phyloP scores from a whole-genome alignment of 768 basidiomycete genomes.

The Suillus paluster region DNA sequence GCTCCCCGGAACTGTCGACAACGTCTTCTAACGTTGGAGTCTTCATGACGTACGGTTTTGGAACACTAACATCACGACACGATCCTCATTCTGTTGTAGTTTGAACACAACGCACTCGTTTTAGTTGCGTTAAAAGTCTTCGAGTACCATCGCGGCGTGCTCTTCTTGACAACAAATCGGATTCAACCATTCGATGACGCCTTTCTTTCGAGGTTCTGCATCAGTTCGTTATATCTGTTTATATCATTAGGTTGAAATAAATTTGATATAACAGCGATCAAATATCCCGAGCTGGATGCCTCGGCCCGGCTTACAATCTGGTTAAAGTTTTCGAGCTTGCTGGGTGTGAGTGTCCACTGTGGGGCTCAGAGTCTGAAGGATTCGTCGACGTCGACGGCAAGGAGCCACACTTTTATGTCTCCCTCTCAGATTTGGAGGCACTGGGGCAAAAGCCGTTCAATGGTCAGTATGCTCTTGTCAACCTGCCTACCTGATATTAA shows the following conservation, averaged over 20 bases:
- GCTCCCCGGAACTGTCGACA: conserved; percentile 60
- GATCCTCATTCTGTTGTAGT: conserved; percentile 7
- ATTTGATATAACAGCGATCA: conserved; percentile 19
- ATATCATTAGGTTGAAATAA: not conserved
- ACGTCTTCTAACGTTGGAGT: conserved; percentile 39
- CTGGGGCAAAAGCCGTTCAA: conserved; percentile 33
- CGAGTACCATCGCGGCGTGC: conserved; percentile 63
- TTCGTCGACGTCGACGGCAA: conserved; percentile 11
- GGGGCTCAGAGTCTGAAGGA: conserved; percentile 7
- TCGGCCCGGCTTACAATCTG: conserved; percentile 25
- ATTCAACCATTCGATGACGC: conserved; percentile 57
- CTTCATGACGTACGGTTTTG: conserved; percentile 41
- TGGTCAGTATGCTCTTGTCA: conserved; percentile 15
- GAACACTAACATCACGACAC: not conserved
- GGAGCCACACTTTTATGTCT: conserved; percentile 12
- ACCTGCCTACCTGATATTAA: not conserved
- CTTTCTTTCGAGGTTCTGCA: conserved; percentile 69
- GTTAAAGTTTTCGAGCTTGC: conserved; percentile 30
- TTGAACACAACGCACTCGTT: conserved; percentile 73
- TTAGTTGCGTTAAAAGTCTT: conserved; percentile 67
- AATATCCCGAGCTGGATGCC: conserved; percentile 29
- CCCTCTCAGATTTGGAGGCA: conserved; percentile 21
- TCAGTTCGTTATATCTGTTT: conserved; percentile 33
- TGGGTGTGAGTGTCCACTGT: conserved; percentile 11
- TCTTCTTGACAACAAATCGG: conserved; percentile 56